Evolutionary conservation across 2,329 filamentous ascomycete genomes (phyloP), one percentile per base, ranked within the genome.

Genomic region (Phaeosphaeria sp.): DNA sequence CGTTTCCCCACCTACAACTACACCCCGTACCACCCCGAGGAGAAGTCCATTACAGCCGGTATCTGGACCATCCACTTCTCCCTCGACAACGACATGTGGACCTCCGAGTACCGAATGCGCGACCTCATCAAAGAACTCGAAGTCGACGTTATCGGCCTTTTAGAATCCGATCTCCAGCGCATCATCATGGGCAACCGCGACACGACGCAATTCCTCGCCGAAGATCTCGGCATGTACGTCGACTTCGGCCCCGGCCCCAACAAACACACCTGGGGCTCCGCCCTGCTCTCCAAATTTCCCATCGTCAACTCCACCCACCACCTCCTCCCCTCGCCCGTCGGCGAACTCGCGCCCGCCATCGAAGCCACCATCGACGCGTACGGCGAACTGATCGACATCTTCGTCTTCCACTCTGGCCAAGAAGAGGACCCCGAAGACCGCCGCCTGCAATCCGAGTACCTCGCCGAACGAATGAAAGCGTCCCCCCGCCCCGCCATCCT

Each of bases 131-230:
- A 92, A 72, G 95, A 98, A 71, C 82, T 97, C n/a, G 95, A 99
- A 78, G 82, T 99, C n/a, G 95, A 99, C 73, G 92, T 99, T 5
- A 86, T 99, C 47, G 95, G 95, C n/a, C 86, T 99, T 20, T 85
- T 99, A 0, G 95, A 99, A 78, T 91, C 90, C 0, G 95, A 99
- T 75, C 85, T 92, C 36, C 95, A 99, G 80, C 91, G 94, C 67
- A 97, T 99, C 80, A 99, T 99, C 82, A 99, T 98, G 95, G 95
- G 95, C 72, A 99, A 98, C 80, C 91, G 95, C 65, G 95, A 99
- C 75, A 91, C 92, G 8, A 97, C 95, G 1, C 95, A 98, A 75
- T 96, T 92, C 79, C 86, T 99, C 8, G 93, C 95, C 20, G 94
- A 98, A 76, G 93, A 99, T 66, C 85, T 99, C 11, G 95, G 95